Evolutionary conservation across 371 early-diverging fungal species (phyloP).

Genomic region (Mortierella sp.): DNA sequence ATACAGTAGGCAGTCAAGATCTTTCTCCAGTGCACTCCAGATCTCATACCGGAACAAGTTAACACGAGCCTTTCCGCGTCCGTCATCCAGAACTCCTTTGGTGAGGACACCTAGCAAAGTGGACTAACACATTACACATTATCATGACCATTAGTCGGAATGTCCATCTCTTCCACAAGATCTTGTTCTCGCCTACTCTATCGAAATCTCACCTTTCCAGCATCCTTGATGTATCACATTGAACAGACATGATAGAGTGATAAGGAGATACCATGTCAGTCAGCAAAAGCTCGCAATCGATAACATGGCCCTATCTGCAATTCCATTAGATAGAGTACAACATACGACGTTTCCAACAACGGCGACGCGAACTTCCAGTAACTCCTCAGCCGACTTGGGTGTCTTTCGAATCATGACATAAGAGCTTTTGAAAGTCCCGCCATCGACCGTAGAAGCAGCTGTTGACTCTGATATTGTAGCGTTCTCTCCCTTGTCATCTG

Average conservation of each 20-base stretch:
- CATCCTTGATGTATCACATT: slow-evolving; percentile 54
- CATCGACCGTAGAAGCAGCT: slow-evolving; percentile 5
- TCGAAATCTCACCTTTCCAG: slow-evolving; percentile 59
- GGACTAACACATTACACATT: slow-evolving; percentile 58
- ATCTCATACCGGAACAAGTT: slow-evolving; percentile 76
- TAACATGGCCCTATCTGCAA: neutral
- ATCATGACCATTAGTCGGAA: neutral
- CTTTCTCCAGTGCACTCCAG: neutral
- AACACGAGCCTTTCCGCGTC: slow-evolving; percentile 90
- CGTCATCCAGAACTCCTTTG: slow-evolving; percentile 90
- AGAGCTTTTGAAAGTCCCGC: slow-evolving; percentile 46
- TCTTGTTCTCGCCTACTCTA: neutral
- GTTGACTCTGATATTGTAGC: slow-evolving; percentile 5
- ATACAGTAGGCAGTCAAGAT: neutral
- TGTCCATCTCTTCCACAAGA: neutral
- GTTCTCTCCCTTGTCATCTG: slow-evolving; percentile 14
- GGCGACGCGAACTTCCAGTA: slow-evolving; percentile 88
- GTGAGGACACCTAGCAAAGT: slow-evolving; percentile 92
- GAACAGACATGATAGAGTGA: neutral
- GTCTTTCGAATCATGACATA: slow-evolving; percentile 77
- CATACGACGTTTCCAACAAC: slow-evolving; percentile 91
- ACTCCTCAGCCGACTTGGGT: slow-evolving; percentile 75
- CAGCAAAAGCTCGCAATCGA: neutral
- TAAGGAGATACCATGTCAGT: neutral
- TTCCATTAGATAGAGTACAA: neutral